These are phyloP conservation scores for Lachancea quebecensis DNA, from an alignment of 805 yeast species.

Conservation along the genomic window DNA sequence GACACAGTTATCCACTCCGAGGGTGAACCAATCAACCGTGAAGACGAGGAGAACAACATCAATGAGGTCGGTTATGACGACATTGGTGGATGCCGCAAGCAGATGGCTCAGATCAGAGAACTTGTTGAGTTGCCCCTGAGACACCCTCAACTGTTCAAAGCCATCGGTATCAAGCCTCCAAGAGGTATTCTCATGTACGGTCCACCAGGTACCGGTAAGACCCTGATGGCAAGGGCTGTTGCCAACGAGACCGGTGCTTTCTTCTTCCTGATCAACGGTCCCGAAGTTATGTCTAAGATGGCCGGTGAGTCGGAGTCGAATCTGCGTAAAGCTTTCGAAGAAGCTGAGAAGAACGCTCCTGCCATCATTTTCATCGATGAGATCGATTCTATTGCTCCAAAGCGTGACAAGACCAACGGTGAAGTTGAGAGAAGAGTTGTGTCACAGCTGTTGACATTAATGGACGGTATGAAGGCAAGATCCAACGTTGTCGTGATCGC, in stretches of 20 bases:
- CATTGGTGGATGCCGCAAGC: constrained; percentile 98
- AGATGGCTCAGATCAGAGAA: constrained; percentile 99
- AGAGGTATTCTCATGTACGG: constrained; percentile 97
- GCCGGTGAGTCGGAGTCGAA: constrained; percentile 99
- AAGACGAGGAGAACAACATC: constrained; percentile 93
- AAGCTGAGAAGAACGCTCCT: constrained; percentile 98
- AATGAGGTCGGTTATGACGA: constrained; percentile 98
- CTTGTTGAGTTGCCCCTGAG: constrained; percentile 96
- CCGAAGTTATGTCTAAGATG: constrained; percentile 99
- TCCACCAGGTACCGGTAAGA: constrained; percentile 99
- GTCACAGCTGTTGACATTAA: constrained; percentile 90
- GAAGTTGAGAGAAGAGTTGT: constrained; percentile 99
- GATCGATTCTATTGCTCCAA: constrained; percentile 98
- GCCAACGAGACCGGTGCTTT: constrained; percentile 99
- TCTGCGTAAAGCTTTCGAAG: constrained; percentile 96
- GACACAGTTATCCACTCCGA: constrained; percentile 97
- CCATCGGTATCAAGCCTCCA: constrained; percentile 98
- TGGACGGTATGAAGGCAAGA: constrained; percentile 99
- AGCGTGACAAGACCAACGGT: constrained; percentile 99
- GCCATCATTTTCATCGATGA: constrained; percentile 97
- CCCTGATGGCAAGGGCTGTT: constrained; percentile 99
- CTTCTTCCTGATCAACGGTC: constrained; percentile 96
- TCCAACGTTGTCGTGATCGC: constrained; percentile 97
- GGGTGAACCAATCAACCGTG: constrained; percentile 97
- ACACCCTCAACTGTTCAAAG: constrained; percentile 96